These are phyloP conservation scores for Populus pruinosa DNA, from an alignment of 345 rosid genomes.

Conservation along the genomic window DNA sequence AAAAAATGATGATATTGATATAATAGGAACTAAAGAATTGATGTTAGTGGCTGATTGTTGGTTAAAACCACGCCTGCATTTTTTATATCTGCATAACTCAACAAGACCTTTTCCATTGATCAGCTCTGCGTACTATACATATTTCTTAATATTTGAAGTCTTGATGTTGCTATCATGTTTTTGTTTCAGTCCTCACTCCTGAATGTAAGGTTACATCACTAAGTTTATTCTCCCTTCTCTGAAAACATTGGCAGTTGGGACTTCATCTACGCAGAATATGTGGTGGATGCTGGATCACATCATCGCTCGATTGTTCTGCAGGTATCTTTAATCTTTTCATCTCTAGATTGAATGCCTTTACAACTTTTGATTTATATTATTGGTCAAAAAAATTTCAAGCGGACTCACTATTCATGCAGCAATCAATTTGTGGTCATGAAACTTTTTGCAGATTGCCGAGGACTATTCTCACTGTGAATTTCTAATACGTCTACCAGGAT, in stretches of 20 bases:
- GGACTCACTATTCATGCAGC: no score
- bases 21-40: no score
- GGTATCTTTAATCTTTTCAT: slow-evolving; percentile 36
- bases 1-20: no score
- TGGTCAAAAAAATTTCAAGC: no score
- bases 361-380: no score
- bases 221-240: background rate
- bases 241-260: slow-evolving; percentile 66
- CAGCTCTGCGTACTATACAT: no score
- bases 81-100: no score
- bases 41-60: no score
- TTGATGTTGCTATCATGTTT: background rate
- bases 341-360: background rate
- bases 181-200: background rate
- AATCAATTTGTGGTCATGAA: slow-evolving; percentile 10
- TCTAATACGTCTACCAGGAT: slow-evolving; percentile 95
- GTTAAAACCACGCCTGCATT: no score
- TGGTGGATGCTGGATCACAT: slow-evolving; percentile 93
- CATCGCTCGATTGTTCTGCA: slow-evolving; percentile 98
- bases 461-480: slow-evolving; percentile 96
- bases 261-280: slow-evolving; percentile 96
- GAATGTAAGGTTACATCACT: background rate
- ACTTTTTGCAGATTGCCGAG: slow-evolving; percentile 76
- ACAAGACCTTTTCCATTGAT: no score
- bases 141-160: no score